A percentile compares a stretch with the other conserved stretches of the same genome.
Conservation (phyloP, 2,329 filamentous ascomycete genomes). For the Cercospora sp. region DNA sequence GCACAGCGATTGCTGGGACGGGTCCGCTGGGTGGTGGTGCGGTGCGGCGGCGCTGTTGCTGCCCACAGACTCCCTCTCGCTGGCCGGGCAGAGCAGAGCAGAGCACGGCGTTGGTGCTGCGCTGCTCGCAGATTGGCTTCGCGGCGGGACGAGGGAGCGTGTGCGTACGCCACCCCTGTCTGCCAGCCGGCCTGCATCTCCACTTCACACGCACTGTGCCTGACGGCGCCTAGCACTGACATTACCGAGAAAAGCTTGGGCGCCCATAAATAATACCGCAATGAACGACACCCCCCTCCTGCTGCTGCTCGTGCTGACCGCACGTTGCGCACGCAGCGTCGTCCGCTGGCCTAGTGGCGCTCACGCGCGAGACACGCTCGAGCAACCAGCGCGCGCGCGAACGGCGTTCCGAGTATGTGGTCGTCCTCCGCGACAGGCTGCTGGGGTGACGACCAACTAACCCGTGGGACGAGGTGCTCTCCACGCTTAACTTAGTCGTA, state of each 20-base stretch:
- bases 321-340: background rate
- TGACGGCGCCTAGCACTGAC: constrained; percentile 1
- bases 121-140: constrained; percentile 3
- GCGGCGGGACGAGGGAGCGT: constrained; percentile 4
- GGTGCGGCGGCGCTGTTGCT: background rate
- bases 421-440: background rate
- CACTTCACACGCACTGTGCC: constrained; percentile 6
- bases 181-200: background rate
- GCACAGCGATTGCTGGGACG: background rate
- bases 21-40: background rate
- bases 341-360: background rate
- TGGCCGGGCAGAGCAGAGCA: background rate
- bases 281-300: background rate
- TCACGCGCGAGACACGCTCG: background rate
- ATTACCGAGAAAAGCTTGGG: background rate
- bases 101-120: background rate
- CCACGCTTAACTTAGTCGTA: background rate
- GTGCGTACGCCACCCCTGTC: constrained; percentile 2
- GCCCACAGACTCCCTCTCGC: background rate
- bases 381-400: background rate
- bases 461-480: background rate
- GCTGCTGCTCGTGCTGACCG: background rate
- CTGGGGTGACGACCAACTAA: background rate
- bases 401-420: background rate
- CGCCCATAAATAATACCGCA: background rate